Evolutionary conservation across 2,329 filamentous ascomycete species (phyloP).

Genomic region (Zasmidium citrigriseum): DNA sequence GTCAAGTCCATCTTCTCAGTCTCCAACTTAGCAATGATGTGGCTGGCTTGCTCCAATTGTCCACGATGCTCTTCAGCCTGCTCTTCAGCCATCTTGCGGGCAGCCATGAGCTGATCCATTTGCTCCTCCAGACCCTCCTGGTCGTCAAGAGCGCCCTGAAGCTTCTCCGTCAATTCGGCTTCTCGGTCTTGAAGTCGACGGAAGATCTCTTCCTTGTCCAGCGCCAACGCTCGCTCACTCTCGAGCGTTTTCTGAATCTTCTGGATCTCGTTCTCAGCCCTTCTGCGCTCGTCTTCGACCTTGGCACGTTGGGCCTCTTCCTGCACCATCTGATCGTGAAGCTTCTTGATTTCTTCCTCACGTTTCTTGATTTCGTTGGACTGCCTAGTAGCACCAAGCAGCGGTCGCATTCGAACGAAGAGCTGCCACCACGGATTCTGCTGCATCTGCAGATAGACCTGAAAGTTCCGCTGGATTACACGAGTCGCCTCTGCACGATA

Average conservation of each 20-base stretch:
- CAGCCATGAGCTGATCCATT: conserved; percentile 81
- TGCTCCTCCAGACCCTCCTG: conserved; percentile 94
- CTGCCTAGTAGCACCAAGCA: conserved; percentile 88
- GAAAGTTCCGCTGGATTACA: conserved; percentile 93
- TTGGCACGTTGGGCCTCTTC: conserved; percentile 74
- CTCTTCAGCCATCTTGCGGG: conserved; percentile 85
- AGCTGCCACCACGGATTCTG: conserved; percentile 97
- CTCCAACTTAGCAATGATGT: conserved; percentile 82
- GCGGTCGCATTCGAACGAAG: conserved; percentile 89
- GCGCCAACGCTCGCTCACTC: conserved; percentile 88
- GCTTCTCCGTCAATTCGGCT: conserved; percentile 86
- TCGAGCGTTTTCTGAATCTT: conserved; percentile 92
- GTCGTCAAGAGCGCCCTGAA: conserved; percentile 87
- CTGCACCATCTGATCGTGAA: conserved; percentile 79
- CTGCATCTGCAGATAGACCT: conserved; percentile 85
- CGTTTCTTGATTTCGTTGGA: conserved; percentile 92
- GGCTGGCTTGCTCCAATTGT: conserved; percentile 88
- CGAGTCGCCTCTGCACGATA: conserved; percentile 93
- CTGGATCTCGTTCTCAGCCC: conserved; percentile 82
- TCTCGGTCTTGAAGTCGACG: conserved; percentile 93
- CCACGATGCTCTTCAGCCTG: conserved; percentile 76
- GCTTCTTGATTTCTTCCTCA: conserved; percentile 86
- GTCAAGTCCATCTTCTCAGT: conserved; percentile 78
- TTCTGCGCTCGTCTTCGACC: conserved; percentile 87
- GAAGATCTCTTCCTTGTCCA: conserved; percentile 99